Evolutionary conservation across 2,329 filamentous ascomycete genomes (phyloP).

Genomic region (Exserohilum rostratum): DNA sequence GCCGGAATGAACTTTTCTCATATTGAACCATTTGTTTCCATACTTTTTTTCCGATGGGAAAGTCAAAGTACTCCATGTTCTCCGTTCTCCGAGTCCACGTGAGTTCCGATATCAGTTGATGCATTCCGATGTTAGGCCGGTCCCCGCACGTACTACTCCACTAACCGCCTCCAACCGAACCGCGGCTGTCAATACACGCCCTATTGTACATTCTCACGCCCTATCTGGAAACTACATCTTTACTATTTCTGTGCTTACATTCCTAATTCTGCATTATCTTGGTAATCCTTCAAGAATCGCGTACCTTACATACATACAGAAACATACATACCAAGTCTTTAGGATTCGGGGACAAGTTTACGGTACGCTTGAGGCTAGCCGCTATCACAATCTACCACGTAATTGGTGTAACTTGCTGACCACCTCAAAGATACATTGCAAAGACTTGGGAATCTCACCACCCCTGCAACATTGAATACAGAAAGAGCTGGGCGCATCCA

Average conservation of each 20-base stretch:
- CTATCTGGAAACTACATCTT: constrained; percentile 13
- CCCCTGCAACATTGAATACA: neutral
- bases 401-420: neutral
- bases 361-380: neutral
- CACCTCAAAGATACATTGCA: neutral
- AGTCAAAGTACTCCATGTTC: neutral
- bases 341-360: neutral
- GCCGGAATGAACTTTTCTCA: neutral
- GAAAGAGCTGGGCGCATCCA: neutral
- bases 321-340: neutral
- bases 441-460: neutral
- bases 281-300: neutral
- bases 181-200: constrained; percentile 20
- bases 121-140: constrained; percentile 15
- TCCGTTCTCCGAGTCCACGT: neutral
- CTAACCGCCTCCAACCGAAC: constrained; percentile 27
- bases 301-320: constrained; percentile 2
- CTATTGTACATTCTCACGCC: constrained; percentile 14
- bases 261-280: neutral
- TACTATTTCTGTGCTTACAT: neutral
- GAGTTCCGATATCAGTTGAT: constrained; percentile 5
- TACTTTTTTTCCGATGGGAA: neutral
- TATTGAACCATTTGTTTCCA: too few species aligned
- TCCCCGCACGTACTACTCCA: constrained; percentile 11
- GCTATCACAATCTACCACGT: neutral